Percentiles rank a stretch among this genome's conserved stretches.
Conservation (phyloP, 176 grass and related monocot species). For the Calamus simplicifolius region DNA sequence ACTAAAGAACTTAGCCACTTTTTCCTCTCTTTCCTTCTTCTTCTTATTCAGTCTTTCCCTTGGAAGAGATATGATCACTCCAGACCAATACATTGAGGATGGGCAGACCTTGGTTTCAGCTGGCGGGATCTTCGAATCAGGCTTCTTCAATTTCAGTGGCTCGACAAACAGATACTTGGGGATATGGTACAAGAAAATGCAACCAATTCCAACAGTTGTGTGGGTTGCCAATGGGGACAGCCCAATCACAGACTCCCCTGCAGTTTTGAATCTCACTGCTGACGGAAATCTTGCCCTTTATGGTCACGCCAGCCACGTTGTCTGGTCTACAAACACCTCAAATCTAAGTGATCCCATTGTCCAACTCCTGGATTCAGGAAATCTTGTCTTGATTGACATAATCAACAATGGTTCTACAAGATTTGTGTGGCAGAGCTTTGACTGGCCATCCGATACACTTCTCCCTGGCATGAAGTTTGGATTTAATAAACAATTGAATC, state of each 20-base stretch:
- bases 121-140: neutral
- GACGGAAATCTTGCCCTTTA: neutral
- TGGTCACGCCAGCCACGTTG: neutral
- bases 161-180: neutral
- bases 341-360: no score
- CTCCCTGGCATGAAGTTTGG: no score
- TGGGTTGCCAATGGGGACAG: slow-evolving; percentile 5
- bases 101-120: neutral
- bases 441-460: no score
- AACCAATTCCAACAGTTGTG: neutral
- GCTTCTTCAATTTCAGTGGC: neutral
- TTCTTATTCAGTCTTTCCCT: neutral
- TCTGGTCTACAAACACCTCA: slow-evolving; percentile 2
- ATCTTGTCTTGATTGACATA: no score
- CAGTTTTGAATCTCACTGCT: neutral
- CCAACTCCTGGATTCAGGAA: no score
- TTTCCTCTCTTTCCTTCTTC: no score
- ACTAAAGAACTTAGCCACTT: no score
- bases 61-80: neutral
- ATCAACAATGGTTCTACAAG: no score
- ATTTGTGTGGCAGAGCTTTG: no score
- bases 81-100: neutral
- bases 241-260: neutral
- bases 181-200: neutral
- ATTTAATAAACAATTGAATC: no score